phyloP scores from a whole-genome alignment of 1,284 basidiomycete species.

The Ganoderma leucocontextum region DNA sequence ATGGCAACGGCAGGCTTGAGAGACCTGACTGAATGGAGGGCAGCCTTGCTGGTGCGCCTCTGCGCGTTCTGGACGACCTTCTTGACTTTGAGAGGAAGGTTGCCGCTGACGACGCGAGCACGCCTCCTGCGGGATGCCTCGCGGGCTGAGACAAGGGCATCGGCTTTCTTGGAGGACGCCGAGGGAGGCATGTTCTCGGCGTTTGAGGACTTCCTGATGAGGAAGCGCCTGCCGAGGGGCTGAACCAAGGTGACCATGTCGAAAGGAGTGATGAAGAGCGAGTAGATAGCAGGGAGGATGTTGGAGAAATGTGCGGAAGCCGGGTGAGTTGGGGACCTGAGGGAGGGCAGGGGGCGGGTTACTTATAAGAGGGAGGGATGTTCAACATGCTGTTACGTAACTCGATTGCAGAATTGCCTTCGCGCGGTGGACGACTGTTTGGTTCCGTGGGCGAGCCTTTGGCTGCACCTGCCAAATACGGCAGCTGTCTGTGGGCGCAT shows the following conservation, averaged over 20 bases:
- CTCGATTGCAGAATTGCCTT: conserved; percentile 30
- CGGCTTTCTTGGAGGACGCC: conserved; percentile 25
- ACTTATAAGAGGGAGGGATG: conserved; percentile 18
- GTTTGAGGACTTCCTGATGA: conserved; percentile 35
- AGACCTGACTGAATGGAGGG: conserved; percentile 6
- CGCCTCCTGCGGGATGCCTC: conserved; percentile 29
- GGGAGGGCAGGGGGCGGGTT: conserved; percentile 11
- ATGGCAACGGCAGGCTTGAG: conserved; percentile 6
- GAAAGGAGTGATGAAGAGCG: not conserved
- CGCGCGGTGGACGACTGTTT: conserved; percentile 30
- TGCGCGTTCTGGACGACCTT: conserved; percentile 29
- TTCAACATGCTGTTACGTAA: conserved; percentile 25
- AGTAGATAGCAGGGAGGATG: not conserved
- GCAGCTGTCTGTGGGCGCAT: conserved; percentile 24
- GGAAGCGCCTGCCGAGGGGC: conserved; percentile 32
- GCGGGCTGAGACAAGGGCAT: conserved; percentile 32
- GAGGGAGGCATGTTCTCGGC: conserved; percentile 32
- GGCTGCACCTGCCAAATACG: conserved; percentile 17
- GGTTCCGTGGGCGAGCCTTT: conserved; percentile 31
- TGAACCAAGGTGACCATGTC: conserved; percentile 27
- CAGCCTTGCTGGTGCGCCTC: conserved; percentile 27
- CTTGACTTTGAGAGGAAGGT: conserved; percentile 27
- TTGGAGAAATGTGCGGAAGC: conserved; percentile 1
- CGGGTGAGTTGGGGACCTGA: not conserved
- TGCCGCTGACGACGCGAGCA: conserved; percentile 32